Percentiles rank a stretch among this genome's conserved stretches.
Conservation (phyloP, 225 moss, liverwort and hornwort species). For the Physcomitrellopsis africana region DNA sequence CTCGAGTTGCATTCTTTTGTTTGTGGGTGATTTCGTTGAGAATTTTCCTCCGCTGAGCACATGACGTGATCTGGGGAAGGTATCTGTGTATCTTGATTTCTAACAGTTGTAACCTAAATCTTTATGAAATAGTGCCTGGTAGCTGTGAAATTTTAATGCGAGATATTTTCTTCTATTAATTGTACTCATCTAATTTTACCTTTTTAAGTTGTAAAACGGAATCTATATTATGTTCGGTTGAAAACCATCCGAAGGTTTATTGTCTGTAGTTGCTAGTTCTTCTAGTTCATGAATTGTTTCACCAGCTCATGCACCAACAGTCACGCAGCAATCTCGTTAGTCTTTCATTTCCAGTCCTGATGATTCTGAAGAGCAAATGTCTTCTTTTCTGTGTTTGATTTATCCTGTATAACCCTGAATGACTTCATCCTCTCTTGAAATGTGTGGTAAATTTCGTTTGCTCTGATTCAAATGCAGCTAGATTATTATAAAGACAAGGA, state of each 20-base stretch:
- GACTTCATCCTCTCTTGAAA: neutral
- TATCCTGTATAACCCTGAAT: neutral
- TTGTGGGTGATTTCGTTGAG: no score
- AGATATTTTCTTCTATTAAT: neutral
- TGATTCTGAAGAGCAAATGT: no score
- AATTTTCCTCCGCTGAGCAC: no score
- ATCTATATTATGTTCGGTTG: neutral
- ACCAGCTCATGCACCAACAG: neutral
- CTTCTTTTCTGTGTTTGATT: neutral
- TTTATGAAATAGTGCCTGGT: no score
- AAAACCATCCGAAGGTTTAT: neutral
- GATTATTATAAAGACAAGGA: conserved; percentile 59
- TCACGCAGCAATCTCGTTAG: neutral
- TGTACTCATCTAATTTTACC: neutral
- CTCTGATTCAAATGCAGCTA: conserved; percentile 34
- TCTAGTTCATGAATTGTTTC: neutral
- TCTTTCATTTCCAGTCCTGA: no score
- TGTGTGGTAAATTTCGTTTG: neutral
- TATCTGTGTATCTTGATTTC: neutral
- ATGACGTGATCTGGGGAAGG: no score
- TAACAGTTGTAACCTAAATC: neutral
- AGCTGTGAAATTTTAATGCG: no score
- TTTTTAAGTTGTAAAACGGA: neutral
- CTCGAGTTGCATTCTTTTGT: neutral
- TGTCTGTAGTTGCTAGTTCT: neutral